Base-by-base conservation (phyloP, 1,284 basidiomycete species). In the Sanghuangporus sanghuang region DNA sequence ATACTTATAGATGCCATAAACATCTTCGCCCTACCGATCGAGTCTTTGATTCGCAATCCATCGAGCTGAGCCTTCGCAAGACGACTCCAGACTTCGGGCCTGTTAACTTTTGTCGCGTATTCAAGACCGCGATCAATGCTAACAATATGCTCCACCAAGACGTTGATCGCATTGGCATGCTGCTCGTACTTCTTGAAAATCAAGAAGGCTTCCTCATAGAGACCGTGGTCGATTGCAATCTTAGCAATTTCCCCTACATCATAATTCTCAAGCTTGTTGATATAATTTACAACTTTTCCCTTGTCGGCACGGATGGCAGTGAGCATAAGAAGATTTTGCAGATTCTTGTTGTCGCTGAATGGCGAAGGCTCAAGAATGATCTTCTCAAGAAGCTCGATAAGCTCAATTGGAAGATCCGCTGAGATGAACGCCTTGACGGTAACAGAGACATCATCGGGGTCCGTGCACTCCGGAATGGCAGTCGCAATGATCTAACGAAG, bases 11-110 rank as follows among this genome's bases (percentile, higher is more conserved):
- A 12, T 44, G 38, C 40, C 7, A 32, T 14, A 27, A 48, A 6
- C 2, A n/a, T 14, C 6, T 52, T 46, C 38, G 44, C 54, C 40
- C 59, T 70, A 92, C 91, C 94, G 71, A 99, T 98, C 46, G 97
- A 89, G 72, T 99, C 97, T 78, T 98, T 99, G 80, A 99, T 92
- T 57, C 97, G 92, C 65, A 99, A 84, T 70, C 97, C 97, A 75
- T 99, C 97, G 63, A 99, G 85, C 78, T 99, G 97, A n/a, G 97
- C 97, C 77, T 99, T 99, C 48, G 93, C 97, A 69, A 99, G 85
- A 60, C 97, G 81, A 71, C 91, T 95, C 97, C 97, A 99, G 36
- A 99, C 95, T 69, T 95, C 95, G 36, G 97, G 95, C 76, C 90
- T 84, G 80, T 98, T 95, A 77, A 98, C 90, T 81, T 98, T 99